Base-by-base conservation (phyloP, 805 yeast genomes). In the Citeromyces matritensis region DNA sequence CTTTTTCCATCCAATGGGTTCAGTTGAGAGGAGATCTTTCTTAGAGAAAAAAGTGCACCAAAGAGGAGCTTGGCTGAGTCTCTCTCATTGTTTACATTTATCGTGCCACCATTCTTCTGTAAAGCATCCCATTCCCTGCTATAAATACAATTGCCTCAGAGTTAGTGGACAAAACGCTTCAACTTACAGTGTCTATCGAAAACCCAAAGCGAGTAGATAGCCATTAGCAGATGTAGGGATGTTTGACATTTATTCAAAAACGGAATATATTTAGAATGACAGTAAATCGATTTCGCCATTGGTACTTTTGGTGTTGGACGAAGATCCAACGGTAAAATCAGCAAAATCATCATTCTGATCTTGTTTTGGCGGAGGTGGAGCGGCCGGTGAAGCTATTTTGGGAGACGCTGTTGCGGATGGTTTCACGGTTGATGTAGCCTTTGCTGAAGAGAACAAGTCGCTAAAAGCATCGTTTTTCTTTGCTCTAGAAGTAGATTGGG, bases 181-280 rank as follows among this genome's bases (percentile, higher is more conserved):
- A 15, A 49, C 68, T 31, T 58, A 54, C 96, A 82, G 55, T 88
- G 96, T 48, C 91, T 68, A 50, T 88, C 96, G 48, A 79, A 88
- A 34, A 88, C 70, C 81, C 85, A 82, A 47, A 86, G 79, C 8
- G 95, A 81, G 56, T 77, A 76, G 29, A 85, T 73, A 26, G 80
- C 69, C 81, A 73, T 72, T n/a, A n/a, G n/a, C n/a, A n/a, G n/a
- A n/a, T n/a, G n/a, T n/a, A n/a, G n/a, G n/a, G n/a, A n/a, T n/a
- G n/a, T n/a, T n/a, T n/a, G n/a, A n/a, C n/a, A 25, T 6, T 24
- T 25, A 25, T 25, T n/a, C 10, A 23, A 21, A 15, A 21, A 27
- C 23, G 27, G 9, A n/a, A 5, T n/a, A n/a, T n/a, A 15, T 13
- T 23, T 52, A 63, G 37, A 65, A 63, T 38, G 70, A 63, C 41